Conservation (phyloP, 1,139 yeast genomes). For the Diutina rugosa region DNA sequence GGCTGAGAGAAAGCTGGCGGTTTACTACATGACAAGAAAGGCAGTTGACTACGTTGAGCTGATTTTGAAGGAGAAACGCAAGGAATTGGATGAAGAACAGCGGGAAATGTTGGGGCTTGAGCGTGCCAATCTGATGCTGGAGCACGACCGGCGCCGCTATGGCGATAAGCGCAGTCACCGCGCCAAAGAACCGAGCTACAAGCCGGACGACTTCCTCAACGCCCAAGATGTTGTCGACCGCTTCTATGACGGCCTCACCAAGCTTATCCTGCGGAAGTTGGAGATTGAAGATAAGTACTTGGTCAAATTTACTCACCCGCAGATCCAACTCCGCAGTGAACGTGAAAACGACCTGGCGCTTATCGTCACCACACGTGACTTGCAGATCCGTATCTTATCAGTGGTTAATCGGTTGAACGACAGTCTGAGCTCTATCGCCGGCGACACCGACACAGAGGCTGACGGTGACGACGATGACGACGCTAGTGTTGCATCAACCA, state of each 20-base stretch:
- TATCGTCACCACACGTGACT: not conserved
- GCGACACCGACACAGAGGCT: not conserved
- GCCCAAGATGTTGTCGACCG: conserved; percentile 22
- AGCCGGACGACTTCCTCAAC: conserved; percentile 8
- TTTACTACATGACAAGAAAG: conserved; percentile 53
- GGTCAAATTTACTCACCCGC: conserved; percentile 31
- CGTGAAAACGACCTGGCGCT: conserved; percentile 16
- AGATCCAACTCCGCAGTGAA: conserved; percentile 25
- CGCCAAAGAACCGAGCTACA: not conserved
- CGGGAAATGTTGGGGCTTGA: not conserved
- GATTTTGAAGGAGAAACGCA: not conserved
- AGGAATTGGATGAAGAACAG: not conserved
- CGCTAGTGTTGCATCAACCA: not conserved
- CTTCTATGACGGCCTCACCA: conserved; percentile 20
- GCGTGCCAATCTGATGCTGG: not conserved
- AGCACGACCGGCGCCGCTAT: not conserved
- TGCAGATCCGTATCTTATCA: not conserved
- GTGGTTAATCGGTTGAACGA: not conserved
- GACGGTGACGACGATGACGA: not conserved
- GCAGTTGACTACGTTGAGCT: conserved; percentile 53
- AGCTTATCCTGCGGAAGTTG: conserved; percentile 12
- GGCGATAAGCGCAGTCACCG: not conserved
- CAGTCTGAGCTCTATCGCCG: not conserved
- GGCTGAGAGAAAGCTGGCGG: conserved; percentile 40
- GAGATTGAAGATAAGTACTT: conserved; percentile 27